Percentiles rank a stretch among this genome's conserved stretches.
Conservation (phyloP, 768 basidiomycete genomes). For the Boletus pseudo-olivaceus region DNA sequence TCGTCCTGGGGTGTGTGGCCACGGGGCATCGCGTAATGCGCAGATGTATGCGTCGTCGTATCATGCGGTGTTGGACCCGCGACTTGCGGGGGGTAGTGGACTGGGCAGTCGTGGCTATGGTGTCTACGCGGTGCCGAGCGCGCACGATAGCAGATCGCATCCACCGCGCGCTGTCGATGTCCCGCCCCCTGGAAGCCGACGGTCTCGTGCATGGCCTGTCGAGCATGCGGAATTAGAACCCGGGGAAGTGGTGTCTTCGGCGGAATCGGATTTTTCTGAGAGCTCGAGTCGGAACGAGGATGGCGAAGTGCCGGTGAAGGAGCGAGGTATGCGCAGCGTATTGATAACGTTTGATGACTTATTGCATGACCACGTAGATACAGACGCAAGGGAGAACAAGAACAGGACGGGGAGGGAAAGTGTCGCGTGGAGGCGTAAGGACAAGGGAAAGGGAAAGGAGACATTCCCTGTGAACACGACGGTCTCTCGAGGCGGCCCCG, state of each 20-base stretch:
- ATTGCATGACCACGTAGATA: not conserved
- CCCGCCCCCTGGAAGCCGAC: not conserved
- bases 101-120: not conserved
- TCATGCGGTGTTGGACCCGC: constrained; percentile 12
- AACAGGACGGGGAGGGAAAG: not conserved
- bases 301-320: not conserved
- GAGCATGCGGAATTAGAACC: constrained; percentile 10
- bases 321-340: constrained; percentile 8
- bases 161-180: not conserved
- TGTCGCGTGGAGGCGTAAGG: not conserved
- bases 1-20: constrained; percentile 3
- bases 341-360: not conserved
- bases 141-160: not conserved
- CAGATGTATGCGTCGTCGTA: constrained; percentile 10
- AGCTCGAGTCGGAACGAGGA: constrained; percentile 23
- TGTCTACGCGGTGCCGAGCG: not conserved
- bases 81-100: not conserved
- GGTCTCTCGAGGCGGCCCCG: not conserved
- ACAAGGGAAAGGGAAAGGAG: constrained; percentile 15
- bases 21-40: not conserved
- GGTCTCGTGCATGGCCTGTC: not conserved
- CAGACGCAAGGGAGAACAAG: not conserved
- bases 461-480: not conserved
- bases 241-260: constrained; percentile 25
- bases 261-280: constrained; percentile 24